Evolutionary conservation across 2,329 filamentous ascomycete species (phyloP).

Genomic region (Cordyceps fumosorosea): DNA sequence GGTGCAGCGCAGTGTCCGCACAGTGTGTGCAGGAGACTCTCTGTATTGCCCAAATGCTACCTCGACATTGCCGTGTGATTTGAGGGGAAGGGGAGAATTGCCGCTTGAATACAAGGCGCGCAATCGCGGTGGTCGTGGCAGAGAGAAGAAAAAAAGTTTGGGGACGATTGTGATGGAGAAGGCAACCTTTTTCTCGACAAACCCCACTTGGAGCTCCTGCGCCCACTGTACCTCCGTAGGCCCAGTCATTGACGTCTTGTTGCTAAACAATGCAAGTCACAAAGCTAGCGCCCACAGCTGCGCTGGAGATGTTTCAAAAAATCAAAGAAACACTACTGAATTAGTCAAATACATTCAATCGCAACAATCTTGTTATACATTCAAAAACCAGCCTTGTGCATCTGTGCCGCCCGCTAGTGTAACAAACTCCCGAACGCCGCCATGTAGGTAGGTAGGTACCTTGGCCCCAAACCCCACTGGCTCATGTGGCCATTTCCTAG

Average conservation of each 20-base stretch:
- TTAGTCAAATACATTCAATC: not conserved
- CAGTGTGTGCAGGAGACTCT: conserved; percentile 4
- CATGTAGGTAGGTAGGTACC: not conserved
- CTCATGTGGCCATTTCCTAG: not conserved
- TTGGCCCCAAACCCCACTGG: not conserved
- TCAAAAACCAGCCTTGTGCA: not conserved
- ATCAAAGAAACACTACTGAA: not conserved
- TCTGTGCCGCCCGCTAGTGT: not conserved
- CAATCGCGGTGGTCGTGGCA: not conserved
- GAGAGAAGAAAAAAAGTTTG: conserved; percentile 11
- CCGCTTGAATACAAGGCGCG: not conserved
- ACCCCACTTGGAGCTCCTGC: conserved; percentile 11
- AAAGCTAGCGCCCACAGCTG: no score
- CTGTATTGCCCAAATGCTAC: not conserved
- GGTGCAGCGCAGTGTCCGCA: not conserved
- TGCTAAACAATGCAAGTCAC: not conserved
- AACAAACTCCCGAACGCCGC: conserved; percentile 8
- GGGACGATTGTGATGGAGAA: conserved; percentile 11
- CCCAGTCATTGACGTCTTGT: not conserved
- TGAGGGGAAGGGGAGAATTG: not conserved
- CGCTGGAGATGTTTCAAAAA: not conserved
- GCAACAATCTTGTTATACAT: conserved; percentile 2
- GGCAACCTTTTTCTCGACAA: conserved; percentile 4
- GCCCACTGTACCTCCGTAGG: not conserved
- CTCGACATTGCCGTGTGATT: not conserved